Base-by-base conservation (phyloP, 2,329 filamentous ascomycete genomes). In the Berkeleyomyces rouxiae region DNA sequence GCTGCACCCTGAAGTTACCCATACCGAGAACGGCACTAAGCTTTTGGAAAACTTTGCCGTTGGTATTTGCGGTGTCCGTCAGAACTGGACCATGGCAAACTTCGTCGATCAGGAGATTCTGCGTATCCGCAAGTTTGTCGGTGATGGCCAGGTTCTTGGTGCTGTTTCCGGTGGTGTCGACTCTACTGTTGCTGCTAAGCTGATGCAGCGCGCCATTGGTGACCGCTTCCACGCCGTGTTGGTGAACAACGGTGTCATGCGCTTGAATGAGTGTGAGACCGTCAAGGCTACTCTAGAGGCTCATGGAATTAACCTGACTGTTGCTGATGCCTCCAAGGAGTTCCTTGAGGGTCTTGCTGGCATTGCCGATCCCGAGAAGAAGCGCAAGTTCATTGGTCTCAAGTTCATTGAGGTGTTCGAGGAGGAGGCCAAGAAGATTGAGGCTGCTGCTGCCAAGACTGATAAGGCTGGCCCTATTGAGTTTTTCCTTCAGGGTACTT, bases 361-460 rank as follows among this genome's bases (percentile, higher is more conserved):
- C 16, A 82, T 96, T 36, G 77, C 75, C 0, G 89, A 84, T 39
- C 91, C 92, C 0, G 91, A 97, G 74, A 82, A 82, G 71, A 96
- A 96, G 79, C 81, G 91, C 62, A 96, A 95, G 76, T 85, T 96
- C 68, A 96, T 96, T 66, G 91, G 90, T 63, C 82, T 79, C 66
- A 88, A 57, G 82, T 49, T 79, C 64, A 78, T 79, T 66, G 79
- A 78, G 68, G 75, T 95, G 37, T 96, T 96, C 73, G 86, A 96
- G 72, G 78, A 84, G 64, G 85, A 90, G 71, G 90, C 88, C 1
- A 69, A 75, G 66, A 66, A 67, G 64, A 67, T 67, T n/a, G 66
- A 67, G 59, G 64, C 64, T 62, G 83, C 79, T 37, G 87, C 87
- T 0, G 81, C 83, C 66, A 78, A 85, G 70, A 85, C 85, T 0